Evolutionary conservation across 2,329 filamentous ascomycete species (phyloP).

Genomic region (Penicillium freii): DNA sequence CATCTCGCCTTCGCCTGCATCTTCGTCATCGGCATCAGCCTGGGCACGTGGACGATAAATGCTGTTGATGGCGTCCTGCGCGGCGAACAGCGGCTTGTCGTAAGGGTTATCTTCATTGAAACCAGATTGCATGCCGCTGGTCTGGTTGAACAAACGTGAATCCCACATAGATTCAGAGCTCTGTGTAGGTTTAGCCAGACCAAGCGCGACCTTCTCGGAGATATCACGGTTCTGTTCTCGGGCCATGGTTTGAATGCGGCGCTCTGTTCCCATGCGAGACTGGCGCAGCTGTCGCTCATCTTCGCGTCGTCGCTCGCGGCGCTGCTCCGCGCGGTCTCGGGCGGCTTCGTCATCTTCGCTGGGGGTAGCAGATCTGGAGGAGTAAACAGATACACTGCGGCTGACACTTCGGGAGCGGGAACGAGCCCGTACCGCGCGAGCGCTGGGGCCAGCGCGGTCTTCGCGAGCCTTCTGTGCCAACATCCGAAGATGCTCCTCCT

Average conservation of each 20-base stretch:
- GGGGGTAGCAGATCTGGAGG: conserved; percentile 47
- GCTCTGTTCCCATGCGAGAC: conserved; percentile 91
- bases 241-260: conserved; percentile 86
- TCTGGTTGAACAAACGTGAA: conserved; percentile 90
- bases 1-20: conserved; percentile 77
- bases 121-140: conserved; percentile 82
- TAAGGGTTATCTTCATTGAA: conserved; percentile 98
- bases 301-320: conserved; percentile 74
- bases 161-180: conserved; percentile 96
- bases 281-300: conserved; percentile 88
- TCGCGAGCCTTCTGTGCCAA: conserved; percentile 90
- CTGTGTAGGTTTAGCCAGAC: conserved; percentile 90
- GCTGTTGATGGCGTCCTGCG: conserved; percentile 88
- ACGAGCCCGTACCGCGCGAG: conserved; percentile 45
- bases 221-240: conserved; percentile 96
- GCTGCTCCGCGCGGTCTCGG: conserved; percentile 71
- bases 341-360: conserved; percentile 67
- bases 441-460: conserved; percentile 61
- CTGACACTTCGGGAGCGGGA: conserved; percentile 50
- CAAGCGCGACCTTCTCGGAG: conserved; percentile 92
- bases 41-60: conserved; percentile 81
- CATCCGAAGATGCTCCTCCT: conserved; percentile 85
- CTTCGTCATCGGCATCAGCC: conserved; percentile 73
- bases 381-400: conserved; percentile 45
- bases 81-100: conserved; percentile 94